phyloP scores from a whole-genome alignment of 2,329 filamentous ascomycete genomes.

The Akanthomyces dipterigenus region DNA sequence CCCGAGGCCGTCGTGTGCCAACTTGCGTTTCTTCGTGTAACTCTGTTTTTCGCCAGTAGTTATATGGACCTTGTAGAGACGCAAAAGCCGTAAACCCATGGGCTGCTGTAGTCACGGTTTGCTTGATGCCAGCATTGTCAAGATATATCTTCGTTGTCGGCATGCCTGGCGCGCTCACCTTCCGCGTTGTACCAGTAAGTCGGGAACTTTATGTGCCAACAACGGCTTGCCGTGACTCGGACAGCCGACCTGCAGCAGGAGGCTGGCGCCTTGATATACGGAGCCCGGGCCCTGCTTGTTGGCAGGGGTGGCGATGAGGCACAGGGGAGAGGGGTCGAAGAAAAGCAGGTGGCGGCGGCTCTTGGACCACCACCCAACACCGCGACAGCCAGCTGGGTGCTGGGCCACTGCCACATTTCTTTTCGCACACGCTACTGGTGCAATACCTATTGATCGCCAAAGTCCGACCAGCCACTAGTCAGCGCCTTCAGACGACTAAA shows the following conservation, averaged over 20 bases:
- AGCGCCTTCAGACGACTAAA: slow-evolving; percentile 8
- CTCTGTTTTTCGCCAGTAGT: slow-evolving; percentile 3
- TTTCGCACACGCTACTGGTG: not conserved
- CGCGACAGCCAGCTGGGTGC: not conserved
- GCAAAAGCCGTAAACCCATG: too few species aligned
- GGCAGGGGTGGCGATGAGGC: not conserved
- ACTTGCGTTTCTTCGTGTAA: slow-evolving; percentile 7
- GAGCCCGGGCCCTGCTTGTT: slow-evolving; percentile 2
- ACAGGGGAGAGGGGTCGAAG: slow-evolving; percentile 1
- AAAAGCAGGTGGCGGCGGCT: not conserved
- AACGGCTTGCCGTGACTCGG: not conserved
- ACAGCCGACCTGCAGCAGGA: not conserved
- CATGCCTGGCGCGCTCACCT: not conserved
- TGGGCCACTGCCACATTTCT: not conserved
- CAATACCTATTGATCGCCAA: slow-evolving; percentile 1
- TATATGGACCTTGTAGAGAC: not conserved
- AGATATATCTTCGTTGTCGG: not conserved
- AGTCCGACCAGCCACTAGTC: slow-evolving; percentile 6
- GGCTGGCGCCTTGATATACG: not conserved
- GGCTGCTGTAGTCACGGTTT: too few species aligned
- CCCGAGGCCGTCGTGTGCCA: not conserved
- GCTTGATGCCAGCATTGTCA: too few species aligned
- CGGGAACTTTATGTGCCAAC: not conserved
- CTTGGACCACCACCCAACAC: not conserved
- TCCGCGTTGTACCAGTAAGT: not conserved